Evolutionary conservation across 306 rosid genomes (phyloP).

Genomic region (Sindora glabra): DNA sequence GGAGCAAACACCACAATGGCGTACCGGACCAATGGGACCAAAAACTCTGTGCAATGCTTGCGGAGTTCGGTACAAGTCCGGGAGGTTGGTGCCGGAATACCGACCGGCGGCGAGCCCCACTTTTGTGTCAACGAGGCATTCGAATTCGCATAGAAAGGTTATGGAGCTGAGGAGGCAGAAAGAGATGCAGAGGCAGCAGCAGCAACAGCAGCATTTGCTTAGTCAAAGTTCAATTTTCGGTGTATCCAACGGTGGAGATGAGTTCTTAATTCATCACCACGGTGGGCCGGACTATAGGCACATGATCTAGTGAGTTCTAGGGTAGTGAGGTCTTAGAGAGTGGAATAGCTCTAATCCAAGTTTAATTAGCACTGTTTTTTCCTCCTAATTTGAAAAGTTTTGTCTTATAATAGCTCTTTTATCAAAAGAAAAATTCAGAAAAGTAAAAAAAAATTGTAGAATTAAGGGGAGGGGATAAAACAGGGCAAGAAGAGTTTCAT

Average conservation of each 20-base stretch:
- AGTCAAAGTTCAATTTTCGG: conserved; percentile 65
- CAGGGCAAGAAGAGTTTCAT: conserved; percentile 6
- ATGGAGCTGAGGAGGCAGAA: conserved; percentile 62
- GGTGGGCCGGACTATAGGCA: conserved; percentile 59
- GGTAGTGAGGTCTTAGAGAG: conserved; percentile 33
- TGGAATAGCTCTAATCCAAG: conserved; percentile 1
- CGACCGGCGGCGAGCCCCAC: conserved; percentile 73
- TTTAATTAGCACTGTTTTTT: conserved; percentile 14
- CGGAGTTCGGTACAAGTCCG: conserved; percentile 64
- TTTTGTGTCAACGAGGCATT: conserved; percentile 46
- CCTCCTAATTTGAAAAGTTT: too few species aligned
- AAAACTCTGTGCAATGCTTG: conserved; percentile 70
- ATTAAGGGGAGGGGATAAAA: conserved; percentile 15
- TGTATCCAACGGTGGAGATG: conserved; percentile 76
- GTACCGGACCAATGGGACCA: conserved; percentile 75
- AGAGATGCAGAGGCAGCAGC: conserved; percentile 46
- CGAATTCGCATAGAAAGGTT: conserved; percentile 69
- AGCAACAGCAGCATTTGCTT: conserved; percentile 37
- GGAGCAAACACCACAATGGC: conserved; percentile 73
- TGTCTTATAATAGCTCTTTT: conserved; percentile 25
- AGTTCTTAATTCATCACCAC: conserved; percentile 51
- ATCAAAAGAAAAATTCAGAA: conserved; percentile 1
- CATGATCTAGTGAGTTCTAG: conserved; percentile 46
- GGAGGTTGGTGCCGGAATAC: conserved; percentile 60
- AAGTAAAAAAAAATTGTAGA: conserved; percentile 22